phyloP scores from a whole-genome alignment of 2,329 filamentous ascomycete genomes.

The Lecanicillium sp. region DNA sequence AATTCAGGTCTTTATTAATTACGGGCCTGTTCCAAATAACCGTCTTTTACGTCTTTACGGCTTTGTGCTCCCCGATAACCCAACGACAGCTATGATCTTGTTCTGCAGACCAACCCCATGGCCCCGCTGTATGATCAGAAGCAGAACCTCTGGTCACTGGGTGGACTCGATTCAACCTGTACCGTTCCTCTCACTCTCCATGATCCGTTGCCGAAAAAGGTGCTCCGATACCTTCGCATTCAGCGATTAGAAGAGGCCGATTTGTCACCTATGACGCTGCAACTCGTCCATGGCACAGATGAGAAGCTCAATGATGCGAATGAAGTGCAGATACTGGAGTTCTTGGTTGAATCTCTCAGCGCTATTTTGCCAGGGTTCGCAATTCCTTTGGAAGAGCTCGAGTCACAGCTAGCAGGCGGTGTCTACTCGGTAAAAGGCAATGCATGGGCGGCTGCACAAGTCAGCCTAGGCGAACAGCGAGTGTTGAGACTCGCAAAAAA shows the following conservation, averaged over 20 bases:
- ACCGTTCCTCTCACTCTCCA: slow-evolving; percentile 24
- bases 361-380: slow-evolving; percentile 20
- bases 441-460: slow-evolving; percentile 26
- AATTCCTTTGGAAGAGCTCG: slow-evolving; percentile 21
- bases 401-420: slow-evolving; percentile 20
- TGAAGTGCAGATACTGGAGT: slow-evolving; percentile 22
- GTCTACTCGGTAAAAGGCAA: slow-evolving; percentile 22
- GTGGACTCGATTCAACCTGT: slow-evolving; percentile 21
- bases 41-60: slow-evolving; percentile 28
- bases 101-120: slow-evolving; percentile 23
- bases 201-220: slow-evolving; percentile 22
- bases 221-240: slow-evolving; percentile 27
- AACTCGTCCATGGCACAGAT: slow-evolving; percentile 14
- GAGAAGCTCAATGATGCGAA: slow-evolving; percentile 22
- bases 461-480: slow-evolving; percentile 18
- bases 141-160: slow-evolving; percentile 23
- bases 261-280: slow-evolving; percentile 16
- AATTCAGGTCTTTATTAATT: slow-evolving; percentile 23
- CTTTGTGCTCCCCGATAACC: slow-evolving; percentile 26
- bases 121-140: slow-evolving; percentile 25
- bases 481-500: slow-evolving; percentile 22
- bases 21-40: slow-evolving; percentile 24
- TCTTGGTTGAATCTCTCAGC: slow-evolving; percentile 22
- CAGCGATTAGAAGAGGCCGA: slow-evolving; percentile 22
- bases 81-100: slow-evolving; percentile 26